phyloP scores from a whole-genome alignment of 305 asterid genomes.

The Plantago lanceolata region DNA sequence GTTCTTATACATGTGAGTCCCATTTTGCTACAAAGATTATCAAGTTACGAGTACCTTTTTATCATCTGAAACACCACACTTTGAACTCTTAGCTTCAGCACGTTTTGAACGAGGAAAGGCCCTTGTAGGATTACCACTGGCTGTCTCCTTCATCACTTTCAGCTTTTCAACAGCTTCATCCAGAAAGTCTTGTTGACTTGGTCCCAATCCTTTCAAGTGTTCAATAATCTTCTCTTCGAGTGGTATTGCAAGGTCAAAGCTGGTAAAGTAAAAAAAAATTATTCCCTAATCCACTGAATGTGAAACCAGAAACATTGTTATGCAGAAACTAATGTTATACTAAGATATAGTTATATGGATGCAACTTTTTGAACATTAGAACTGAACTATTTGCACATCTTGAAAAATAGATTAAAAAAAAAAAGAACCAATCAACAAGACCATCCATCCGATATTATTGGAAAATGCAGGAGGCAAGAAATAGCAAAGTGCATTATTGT shows the following conservation, averaged over 20 bases:
- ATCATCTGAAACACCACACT: constrained; percentile 1
- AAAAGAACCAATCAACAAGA: not conserved
- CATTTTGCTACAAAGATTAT: no score
- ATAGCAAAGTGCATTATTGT: not conserved
- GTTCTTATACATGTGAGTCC: no score
- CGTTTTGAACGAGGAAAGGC: not conserved
- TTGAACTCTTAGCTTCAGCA: not conserved
- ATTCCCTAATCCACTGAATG: not conserved
- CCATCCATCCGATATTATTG: not conserved
- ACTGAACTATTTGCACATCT: not conserved
- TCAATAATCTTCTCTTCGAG: not conserved
- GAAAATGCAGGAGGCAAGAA: not conserved
- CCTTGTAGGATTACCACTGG: not conserved
- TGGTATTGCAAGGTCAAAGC: not conserved
- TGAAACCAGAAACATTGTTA: not conserved
- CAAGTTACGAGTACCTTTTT: not conserved
- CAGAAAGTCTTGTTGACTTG: not conserved
- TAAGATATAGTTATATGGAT: not conserved
- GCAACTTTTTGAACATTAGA: not conserved
- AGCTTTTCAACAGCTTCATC: not conserved
- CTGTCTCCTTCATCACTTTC: not conserved
- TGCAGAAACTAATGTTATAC: not conserved
- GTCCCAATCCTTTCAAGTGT: not conserved
- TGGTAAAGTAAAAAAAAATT: not conserved
- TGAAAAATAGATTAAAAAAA: not conserved